Conservation (phyloP, 257 asterid genomes). For the Solanum piurae region DNA sequence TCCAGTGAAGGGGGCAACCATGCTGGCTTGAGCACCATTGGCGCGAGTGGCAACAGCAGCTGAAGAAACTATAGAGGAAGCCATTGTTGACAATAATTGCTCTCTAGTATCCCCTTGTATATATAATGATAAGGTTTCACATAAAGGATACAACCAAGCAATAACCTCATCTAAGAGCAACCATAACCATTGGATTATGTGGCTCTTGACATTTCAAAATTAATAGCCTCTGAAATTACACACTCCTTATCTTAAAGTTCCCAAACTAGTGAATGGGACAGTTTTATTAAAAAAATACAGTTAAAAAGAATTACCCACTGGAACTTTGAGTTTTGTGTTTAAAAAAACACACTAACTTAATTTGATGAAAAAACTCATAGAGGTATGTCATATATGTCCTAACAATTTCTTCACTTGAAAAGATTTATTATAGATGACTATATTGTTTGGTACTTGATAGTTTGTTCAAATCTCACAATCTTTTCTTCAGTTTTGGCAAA, state of each 20-base stretch:
- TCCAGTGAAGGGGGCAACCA: constrained; percentile 31
- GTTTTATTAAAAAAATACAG: neutral
- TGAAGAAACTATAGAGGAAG: constrained; percentile 28
- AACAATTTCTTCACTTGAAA: no score
- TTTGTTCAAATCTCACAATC: neutral
- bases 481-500: neutral
- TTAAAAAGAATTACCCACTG: neutral
- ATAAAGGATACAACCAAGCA: neutral
- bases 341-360: no score
- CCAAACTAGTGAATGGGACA: neutral
- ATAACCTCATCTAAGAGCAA: neutral
- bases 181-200: constrained; percentile 24
- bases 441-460: neutral
- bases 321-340: neutral
- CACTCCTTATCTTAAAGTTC: neutral
- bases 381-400: neutral
- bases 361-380: neutral
- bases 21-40: constrained; percentile 21
- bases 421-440: no score
- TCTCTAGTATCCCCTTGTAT: neutral
- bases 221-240: neutral
- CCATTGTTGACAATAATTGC: constrained; percentile 14
- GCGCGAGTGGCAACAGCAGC: constrained; percentile 11
- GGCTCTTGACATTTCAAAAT: constrained; percentile 7
- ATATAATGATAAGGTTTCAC: constrained; percentile 5